Evolutionary conservation across 805 yeast species (phyloP).

Genomic region (Starmerella geochares): DNA sequence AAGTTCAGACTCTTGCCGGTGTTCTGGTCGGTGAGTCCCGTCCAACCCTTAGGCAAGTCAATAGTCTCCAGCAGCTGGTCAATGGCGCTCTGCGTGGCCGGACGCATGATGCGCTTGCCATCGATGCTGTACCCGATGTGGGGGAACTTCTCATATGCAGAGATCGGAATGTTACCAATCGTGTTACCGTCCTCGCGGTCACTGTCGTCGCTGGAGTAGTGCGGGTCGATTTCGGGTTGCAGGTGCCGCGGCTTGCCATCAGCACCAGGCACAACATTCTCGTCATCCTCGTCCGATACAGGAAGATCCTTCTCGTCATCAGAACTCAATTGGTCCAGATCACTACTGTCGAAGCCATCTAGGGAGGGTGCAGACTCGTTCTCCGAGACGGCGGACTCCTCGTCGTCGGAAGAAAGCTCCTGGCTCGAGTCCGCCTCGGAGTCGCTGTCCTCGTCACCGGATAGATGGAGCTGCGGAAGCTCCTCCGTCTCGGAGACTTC

Average conservation of each 20-base stretch:
- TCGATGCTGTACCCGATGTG: constrained; percentile 95
- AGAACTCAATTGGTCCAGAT: constrained; percentile 22
- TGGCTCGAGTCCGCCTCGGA: constrained; percentile 10
- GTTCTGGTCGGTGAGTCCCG: constrained; percentile 82
- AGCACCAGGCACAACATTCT: constrained; percentile 31
- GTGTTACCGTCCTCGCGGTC: constrained; percentile 75
- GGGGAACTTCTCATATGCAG: constrained; percentile 94
- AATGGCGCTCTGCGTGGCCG: constrained; percentile 91
- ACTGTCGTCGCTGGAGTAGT: constrained; percentile 89
- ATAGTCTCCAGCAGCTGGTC: constrained; percentile 81
- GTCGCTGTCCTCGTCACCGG: constrained; percentile 8
- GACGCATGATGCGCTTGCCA: constrained; percentile 97
- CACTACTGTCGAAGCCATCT: constrained; percentile 24
- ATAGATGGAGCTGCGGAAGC: constrained; percentile 15
- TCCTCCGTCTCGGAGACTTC: constrained; percentile 12
- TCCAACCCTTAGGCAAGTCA: constrained; percentile 97
- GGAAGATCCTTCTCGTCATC: constrained; percentile 37
- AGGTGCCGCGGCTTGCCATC: constrained; percentile 75
- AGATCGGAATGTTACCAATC: constrained; percentile 83
- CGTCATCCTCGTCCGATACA: constrained; percentile 29
- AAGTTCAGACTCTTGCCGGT: constrained; percentile 80
- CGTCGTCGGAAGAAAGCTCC: background rate
- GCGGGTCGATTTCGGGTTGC: constrained; percentile 85
- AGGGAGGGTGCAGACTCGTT: constrained; percentile 13
- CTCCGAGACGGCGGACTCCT: constrained; percentile 6